Evolutionary conservation across 768 basidiomycete species (phyloP), one percentile per base, ranked within the genome.

Genomic region (Mycena filopes): DNA sequence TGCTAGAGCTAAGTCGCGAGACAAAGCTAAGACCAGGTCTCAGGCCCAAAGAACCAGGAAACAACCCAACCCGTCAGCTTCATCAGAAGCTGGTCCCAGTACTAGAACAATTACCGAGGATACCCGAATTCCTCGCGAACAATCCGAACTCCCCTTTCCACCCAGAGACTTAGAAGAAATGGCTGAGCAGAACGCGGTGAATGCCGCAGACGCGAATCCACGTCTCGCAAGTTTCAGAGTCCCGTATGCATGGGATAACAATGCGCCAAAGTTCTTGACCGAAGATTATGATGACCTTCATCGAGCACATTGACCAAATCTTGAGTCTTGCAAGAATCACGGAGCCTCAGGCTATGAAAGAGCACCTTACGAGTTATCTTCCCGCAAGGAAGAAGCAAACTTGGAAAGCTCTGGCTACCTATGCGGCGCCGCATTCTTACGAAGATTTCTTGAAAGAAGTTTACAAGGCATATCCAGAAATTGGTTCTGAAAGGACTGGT

Each of bases 231-330:
- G 54, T 25, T 42, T 55, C 42, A 38, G 40, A 18, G 29, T 55
- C 40, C 51, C 54, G 3, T 55, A 42, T 42, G 40, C 41, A 13
- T 46, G 55, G 55, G 55, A 56, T 10, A 21, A 13, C 29, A 46
- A 56, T 56, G 55, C 43, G 21, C 55, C 55, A 43, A 56, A 56
- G 46, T 56, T 56, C 31, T 45, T n/a, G 33, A 56, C 55, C 21
- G 55, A 46, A 42, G 46, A 46, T 23, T 36, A 45, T 21, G 55
- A 8, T 56, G 28, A 33, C 46, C 13, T 56, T 55, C 31, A 43
- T 56, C 4, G 55, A 56, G 9, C 55, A 56, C 13, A 43, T 56
- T 29, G n/a, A 13, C n/a, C 28, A 45, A 28, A 56, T 56, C 42
- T 36, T 56, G 33, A 20, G 45, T 12, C 54, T 42, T 28, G 54